These are phyloP conservation scores for Ophiostoma sp. DNA, from an alignment of 2,329 filamentous ascomycete species.

Conservation along the genomic window DNA sequence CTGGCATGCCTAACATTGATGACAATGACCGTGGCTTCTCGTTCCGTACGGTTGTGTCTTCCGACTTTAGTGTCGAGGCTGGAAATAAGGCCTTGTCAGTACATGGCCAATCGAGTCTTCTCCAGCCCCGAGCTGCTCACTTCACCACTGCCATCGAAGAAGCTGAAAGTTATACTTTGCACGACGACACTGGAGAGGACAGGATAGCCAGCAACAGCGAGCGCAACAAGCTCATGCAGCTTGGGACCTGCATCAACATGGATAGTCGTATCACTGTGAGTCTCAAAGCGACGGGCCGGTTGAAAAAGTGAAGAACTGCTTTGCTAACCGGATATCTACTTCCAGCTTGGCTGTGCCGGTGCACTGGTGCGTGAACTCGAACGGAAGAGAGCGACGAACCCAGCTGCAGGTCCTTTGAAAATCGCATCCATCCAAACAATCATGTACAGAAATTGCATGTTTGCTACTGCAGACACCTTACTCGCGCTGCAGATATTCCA, in stretches of 20 bases:
- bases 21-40: constrained; percentile 34
- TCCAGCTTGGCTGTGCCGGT: constrained; percentile 73
- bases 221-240: constrained; percentile 60
- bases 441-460: constrained; percentile 61
- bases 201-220: constrained; percentile 44
- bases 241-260: constrained; percentile 67
- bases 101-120: constrained; percentile 48
- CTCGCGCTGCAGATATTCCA: constrained; percentile 79
- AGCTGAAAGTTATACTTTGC: constrained; percentile 33
- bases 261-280: constrained; percentile 65
- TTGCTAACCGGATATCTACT: neutral
- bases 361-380: constrained; percentile 76
- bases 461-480: constrained; percentile 75
- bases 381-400: constrained; percentile 36
- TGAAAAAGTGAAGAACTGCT: neutral
- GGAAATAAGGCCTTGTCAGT: constrained; percentile 62
- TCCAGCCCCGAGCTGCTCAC: constrained; percentile 53
- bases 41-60: constrained; percentile 62
- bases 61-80: constrained; percentile 65
- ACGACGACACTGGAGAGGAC: constrained; percentile 35
- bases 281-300: neutral
- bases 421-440: constrained; percentile 69
- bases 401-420: constrained; percentile 44
- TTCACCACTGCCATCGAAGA: constrained; percentile 37
- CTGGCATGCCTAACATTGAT: neutral